These are phyloP conservation scores for Tilletia setariae DNA, from an alignment of 1,284 basidiomycete genomes.

Conservation along the genomic window DNA sequence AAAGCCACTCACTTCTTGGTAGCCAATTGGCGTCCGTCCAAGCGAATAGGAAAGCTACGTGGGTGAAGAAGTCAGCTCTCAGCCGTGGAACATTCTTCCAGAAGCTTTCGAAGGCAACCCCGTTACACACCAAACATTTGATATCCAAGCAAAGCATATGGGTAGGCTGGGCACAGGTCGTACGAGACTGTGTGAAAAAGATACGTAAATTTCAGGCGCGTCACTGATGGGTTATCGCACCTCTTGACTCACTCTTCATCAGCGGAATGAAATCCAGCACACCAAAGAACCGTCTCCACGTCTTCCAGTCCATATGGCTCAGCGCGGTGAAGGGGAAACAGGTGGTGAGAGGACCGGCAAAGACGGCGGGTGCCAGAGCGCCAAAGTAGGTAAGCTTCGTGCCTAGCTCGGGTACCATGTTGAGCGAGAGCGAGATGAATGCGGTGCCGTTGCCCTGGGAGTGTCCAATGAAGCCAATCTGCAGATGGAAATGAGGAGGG, in stretches of 20 bases:
- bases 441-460: constrained; percentile 63
- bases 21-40: constrained; percentile 68
- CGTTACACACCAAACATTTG: constrained; percentile 60
- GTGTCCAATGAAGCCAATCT: constrained; percentile 61
- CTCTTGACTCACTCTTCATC: constrained; percentile 58
- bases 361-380: constrained; percentile 65
- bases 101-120: constrained; percentile 1
- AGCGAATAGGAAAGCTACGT: constrained; percentile 60
- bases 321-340: constrained; percentile 61
- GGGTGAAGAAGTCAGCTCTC: neutral
- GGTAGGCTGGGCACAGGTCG: constrained; percentile 60
- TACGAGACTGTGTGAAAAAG: constrained; percentile 56
- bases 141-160: constrained; percentile 54
- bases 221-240: neutral
- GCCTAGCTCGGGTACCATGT: constrained; percentile 63
- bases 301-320: constrained; percentile 58
- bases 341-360: constrained; percentile 63
- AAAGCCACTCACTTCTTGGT: constrained; percentile 26
- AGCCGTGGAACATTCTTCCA: neutral
- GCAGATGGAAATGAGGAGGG: no score
- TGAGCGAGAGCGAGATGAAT: constrained; percentile 55
- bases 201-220: neutral
- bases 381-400: constrained; percentile 62
- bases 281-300: constrained; percentile 63
- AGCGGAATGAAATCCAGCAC: constrained; percentile 65